A percentile compares a stretch with the other conserved stretches of the same genome.
Conservation (phyloP, 2,329 filamentous ascomycete genomes). For the Colletotrichum scovillei region DNA sequence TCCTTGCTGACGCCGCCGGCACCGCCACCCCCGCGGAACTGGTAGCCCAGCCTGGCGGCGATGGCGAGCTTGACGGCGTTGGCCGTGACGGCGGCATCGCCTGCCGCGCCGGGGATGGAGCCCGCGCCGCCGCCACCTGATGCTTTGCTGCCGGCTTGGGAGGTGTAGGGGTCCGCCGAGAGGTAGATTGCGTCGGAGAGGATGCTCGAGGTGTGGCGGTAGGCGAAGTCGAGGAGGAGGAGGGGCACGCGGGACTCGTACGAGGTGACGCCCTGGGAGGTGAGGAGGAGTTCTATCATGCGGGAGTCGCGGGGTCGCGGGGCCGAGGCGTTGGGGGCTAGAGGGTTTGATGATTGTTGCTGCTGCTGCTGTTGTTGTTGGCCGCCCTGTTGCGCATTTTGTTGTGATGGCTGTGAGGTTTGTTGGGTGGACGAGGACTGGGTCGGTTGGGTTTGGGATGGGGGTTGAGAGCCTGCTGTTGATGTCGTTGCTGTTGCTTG, state of each 20-base stretch:
- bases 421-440: slow-evolving; percentile 35
- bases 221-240: slow-evolving; percentile 87
- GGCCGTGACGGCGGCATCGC: slow-evolving; percentile 69
- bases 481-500: slow-evolving; percentile 46
- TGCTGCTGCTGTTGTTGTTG: slow-evolving; percentile 3
- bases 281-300: slow-evolving; percentile 82
- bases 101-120: slow-evolving; percentile 53
- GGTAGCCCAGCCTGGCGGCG: slow-evolving; percentile 73
- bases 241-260: slow-evolving; percentile 87
- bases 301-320: slow-evolving; percentile 81
- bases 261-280: slow-evolving; percentile 80
- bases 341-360: slow-evolving; percentile 29
- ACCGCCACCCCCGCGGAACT: slow-evolving; percentile 70
- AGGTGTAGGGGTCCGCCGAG: slow-evolving; percentile 74
- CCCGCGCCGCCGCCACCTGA: slow-evolving; percentile 61
- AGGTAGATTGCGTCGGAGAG: slow-evolving; percentile 79
- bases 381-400: slow-evolving; percentile 22
- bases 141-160: slow-evolving; percentile 65
- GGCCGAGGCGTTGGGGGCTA: slow-evolving; percentile 49
- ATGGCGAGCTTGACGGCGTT: slow-evolving; percentile 81
- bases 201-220: slow-evolving; percentile 80
- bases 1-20: slow-evolving; percentile 74
- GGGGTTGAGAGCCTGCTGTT: slow-evolving; percentile 27
- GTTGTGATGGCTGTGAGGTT: slow-evolving; percentile 38
- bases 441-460: slow-evolving; percentile 29